Percentiles rank a stretch among this genome's conserved stretches.
Evolutionary conservation across 306 rosid genomes (phyloP).

Genomic region (Betula pendula): DNA sequence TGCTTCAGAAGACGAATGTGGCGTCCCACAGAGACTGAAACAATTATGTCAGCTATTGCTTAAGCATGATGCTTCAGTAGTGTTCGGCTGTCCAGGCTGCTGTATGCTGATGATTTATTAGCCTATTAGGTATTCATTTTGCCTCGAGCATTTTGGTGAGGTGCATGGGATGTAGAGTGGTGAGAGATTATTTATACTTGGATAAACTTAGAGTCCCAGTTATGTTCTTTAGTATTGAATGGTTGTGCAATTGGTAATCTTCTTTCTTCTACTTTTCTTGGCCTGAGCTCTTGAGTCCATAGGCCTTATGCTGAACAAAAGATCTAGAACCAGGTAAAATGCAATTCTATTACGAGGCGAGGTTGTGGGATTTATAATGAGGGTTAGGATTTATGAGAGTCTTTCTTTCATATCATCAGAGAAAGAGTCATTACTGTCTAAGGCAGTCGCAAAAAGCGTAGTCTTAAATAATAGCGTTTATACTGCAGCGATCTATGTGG

Average conservation of each 20-base stretch:
- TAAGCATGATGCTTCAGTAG: slow-evolving; percentile 13
- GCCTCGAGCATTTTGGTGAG: neutral
- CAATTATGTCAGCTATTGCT: slow-evolving; percentile 54
- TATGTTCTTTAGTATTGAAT: neutral
- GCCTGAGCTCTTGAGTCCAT: neutral
- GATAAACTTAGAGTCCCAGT: neutral
- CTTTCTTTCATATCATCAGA: too few relatives aligned
- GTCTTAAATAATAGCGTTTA: too few relatives aligned
- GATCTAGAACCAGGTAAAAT: too few relatives aligned
- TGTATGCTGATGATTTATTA: neutral
- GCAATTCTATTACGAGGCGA: too few relatives aligned
- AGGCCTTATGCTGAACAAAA: too few relatives aligned
- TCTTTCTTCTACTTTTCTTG: neutral
- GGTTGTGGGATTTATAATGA: too few relatives aligned
- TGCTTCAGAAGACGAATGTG: slow-evolving; percentile 68
- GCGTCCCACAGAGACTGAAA: slow-evolving; percentile 65
- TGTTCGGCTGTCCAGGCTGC: slow-evolving; percentile 13
- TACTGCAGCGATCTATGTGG: too few relatives aligned
- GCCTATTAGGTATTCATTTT: neutral
- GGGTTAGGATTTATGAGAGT: too few relatives aligned
- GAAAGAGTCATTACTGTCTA: too few relatives aligned
- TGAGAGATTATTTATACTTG: neutral
- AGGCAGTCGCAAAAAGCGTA: too few relatives aligned
- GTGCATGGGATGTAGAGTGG: neutral
- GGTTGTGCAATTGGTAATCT: too few relatives aligned